Evolutionary conservation across 495 filamentous ascomycete species (phyloP).

Genomic region (Penicillium chermesinum): DNA sequence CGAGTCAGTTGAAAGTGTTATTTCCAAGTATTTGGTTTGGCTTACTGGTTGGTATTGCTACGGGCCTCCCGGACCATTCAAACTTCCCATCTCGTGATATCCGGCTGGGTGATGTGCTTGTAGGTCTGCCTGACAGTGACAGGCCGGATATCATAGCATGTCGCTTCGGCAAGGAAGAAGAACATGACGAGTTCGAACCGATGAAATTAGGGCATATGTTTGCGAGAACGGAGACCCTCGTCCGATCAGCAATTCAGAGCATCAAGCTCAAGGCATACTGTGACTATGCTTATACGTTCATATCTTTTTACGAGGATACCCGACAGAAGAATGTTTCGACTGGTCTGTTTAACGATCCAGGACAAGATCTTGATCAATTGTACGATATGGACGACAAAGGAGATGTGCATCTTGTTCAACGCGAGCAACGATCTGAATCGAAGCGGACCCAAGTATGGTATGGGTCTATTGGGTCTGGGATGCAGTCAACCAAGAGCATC

Average conservation of each 20-base stretch:
- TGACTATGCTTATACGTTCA: no score
- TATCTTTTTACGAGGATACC: neutral
- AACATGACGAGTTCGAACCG: neutral
- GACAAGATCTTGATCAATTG: neutral
- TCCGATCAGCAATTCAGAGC: neutral
- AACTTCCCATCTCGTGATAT: constrained; percentile 27
- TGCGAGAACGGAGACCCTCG: neutral
- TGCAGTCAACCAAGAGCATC: neutral
- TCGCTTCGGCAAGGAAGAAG: neutral
- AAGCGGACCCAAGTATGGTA: neutral
- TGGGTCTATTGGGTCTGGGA: neutral
- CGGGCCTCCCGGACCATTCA: constrained; percentile 21
- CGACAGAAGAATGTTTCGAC: neutral
- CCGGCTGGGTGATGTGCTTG: constrained; percentile 37
- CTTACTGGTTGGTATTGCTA: constrained; percentile 32
- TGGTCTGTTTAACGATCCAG: neutral
- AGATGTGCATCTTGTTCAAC: neutral
- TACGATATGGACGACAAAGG: neutral
- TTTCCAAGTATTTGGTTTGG: constrained; percentile 37
- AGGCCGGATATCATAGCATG: constrained; percentile 16
- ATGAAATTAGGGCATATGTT: neutral
- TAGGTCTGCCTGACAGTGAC: constrained; percentile 19
- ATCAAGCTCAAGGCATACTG: neutral
- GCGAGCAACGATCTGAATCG: neutral
- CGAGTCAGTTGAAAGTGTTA: constrained; percentile 30